These are phyloP conservation scores for Pseudogymnoascus sp. DNA, from an alignment of 2,329 filamentous ascomycete genomes.

Conservation along the genomic window DNA sequence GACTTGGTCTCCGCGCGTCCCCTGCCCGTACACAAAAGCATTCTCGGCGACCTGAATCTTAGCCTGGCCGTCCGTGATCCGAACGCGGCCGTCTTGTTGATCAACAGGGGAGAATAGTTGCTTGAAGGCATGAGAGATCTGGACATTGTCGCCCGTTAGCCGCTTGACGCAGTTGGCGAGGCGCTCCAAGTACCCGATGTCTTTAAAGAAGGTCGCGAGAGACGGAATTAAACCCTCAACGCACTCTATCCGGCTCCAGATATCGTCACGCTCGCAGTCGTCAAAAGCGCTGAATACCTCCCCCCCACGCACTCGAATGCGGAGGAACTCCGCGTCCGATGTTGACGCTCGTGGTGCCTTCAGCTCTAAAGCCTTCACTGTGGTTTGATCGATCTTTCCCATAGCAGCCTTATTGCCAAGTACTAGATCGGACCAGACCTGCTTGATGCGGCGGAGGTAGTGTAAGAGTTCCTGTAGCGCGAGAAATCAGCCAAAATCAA, in stretches of 20 bases:
- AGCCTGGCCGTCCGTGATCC: background rate
- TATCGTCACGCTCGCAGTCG: background rate
- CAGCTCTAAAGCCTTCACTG: background rate
- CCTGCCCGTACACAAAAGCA: background rate
- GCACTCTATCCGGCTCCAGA: background rate
- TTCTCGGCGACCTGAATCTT: conserved; percentile 7
- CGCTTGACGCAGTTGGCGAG: conserved; percentile 12
- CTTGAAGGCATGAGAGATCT: background rate
- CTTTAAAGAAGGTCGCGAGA: conserved; percentile 15
- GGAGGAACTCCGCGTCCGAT: background rate
- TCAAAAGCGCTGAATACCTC: background rate
- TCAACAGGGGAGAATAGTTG: background rate
- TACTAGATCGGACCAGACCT: background rate
- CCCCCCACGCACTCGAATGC: background rate
- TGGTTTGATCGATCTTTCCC: background rate
- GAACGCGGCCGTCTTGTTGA: background rate
- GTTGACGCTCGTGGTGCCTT: background rate
- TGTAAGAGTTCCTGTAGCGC: background rate
- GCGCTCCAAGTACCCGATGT: conserved; percentile 12
- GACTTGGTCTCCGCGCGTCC: background rate
- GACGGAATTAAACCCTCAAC: background rate
- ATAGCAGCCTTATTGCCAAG: background rate
- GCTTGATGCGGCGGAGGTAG: conserved; percentile 3
- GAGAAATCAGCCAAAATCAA: background rate
- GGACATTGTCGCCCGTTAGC: conserved; percentile 2